Evolutionary conservation across 768 basidiomycete genomes (phyloP).

Genomic region (Kwoniella sp.): DNA sequence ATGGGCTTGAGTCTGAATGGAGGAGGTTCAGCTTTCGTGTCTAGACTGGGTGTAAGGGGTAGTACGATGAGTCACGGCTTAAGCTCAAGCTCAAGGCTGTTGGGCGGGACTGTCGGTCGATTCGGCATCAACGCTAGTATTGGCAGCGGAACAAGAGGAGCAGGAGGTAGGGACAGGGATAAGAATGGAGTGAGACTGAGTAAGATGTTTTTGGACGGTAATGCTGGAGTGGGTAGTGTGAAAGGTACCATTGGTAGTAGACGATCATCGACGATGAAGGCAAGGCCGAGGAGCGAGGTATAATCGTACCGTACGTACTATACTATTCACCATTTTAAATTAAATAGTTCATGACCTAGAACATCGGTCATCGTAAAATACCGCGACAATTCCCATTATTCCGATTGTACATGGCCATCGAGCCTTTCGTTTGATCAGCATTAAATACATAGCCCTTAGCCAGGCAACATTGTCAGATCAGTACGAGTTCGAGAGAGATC

Average conservation of each 20-base stretch:
- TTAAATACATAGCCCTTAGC: too few species aligned
- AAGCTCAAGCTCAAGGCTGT: conserved; percentile 29
- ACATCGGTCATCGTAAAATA: too few species aligned
- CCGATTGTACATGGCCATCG: too few species aligned
- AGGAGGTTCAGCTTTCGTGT: too few species aligned
- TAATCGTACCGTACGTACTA: too few species aligned
- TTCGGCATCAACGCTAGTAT: background rate
- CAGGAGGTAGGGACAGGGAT: background rate
- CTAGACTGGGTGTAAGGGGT: background rate
- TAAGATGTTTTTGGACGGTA: conserved; percentile 78
- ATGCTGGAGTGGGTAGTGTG: conserved; percentile 61
- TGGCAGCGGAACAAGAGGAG: background rate
- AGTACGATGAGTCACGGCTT: conserved; percentile 16
- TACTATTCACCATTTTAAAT: too few species aligned
- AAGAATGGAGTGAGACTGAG: conserved; percentile 58
- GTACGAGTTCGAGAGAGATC: too few species aligned
- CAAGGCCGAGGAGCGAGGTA: background rate
- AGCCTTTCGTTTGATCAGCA: too few species aligned
- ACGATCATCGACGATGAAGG: background rate
- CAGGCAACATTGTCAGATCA: too few species aligned
- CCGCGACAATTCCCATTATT: too few species aligned
- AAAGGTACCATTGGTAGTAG: conserved; percentile 19
- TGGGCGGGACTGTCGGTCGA: conserved; percentile 56
- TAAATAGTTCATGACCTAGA: too few species aligned
- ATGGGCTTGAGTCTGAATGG: too few species aligned